Evolutionary conservation across 495 filamentous ascomycete genomes (phyloP), one percentile per base, ranked within the genome.

Genomic region (Penicillium nucicola): DNA sequence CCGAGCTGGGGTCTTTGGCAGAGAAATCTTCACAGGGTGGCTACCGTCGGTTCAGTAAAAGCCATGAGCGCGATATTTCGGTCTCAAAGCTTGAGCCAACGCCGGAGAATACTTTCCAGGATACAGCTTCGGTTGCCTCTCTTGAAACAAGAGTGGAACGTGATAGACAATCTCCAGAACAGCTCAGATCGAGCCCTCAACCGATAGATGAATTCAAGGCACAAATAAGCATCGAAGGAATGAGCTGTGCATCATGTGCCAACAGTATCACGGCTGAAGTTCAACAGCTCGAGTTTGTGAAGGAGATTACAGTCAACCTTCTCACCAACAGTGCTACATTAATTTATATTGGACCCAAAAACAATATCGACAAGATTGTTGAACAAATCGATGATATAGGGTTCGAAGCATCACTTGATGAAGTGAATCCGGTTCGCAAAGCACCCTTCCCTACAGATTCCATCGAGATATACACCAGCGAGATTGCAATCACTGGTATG

Each of bases 401-500:
- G 0, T 84, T 82, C 50, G 78, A 82, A 42, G 78, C 77, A 22
- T 67, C 64, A 15, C 46, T 81, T 3, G 76, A 80, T 40, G 63
- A 75, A 33, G 61, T 78, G 2, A 62, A 62, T 13, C 55, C 58
- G 17, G 20, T 75, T 8, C 23, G 30, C 9, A 41, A 38, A 3
- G 14, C 47, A 83, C 18, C 58, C 14, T 31, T 25, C 7, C 28
- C 42, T 22, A 53, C 33, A 13, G 39, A 49, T 23, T 14, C 14
- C 3, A 12, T 42, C 1, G 40, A 39, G 13, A 20, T 20, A 0
- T 73, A 78, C 69, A 67, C 72, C 38, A 87, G 80, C 3, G 82
- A 84, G 2, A 75, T 90, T 51, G 80, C 85, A 5, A 84, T 96
- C 45, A 83, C 78, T 19, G 89, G 89, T 12, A 93, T 96, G 88